Conservation (phyloP, 108 stramenopile species). For the Fistulifera pelliculosa region DNA sequence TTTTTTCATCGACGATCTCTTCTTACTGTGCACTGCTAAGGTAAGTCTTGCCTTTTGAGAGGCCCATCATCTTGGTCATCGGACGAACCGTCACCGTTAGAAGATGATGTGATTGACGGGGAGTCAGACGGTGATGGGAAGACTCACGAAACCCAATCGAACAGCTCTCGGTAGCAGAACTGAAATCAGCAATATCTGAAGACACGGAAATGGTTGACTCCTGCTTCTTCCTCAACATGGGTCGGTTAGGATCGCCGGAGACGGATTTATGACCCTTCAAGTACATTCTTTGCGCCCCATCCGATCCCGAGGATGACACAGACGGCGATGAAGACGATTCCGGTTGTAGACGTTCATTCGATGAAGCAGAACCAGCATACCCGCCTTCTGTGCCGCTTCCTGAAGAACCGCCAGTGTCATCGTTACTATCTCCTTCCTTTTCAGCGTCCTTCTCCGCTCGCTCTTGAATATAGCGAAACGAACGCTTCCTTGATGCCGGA, state of each 20-base stretch:
- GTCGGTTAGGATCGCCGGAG: neutral
- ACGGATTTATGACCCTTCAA: neutral
- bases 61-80: neutral
- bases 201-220: conserved; percentile 10
- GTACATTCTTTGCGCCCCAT: neutral
- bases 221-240: conserved; percentile 2
- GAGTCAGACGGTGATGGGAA: neutral
- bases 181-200: conserved; percentile 30
- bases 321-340: conserved; percentile 27
- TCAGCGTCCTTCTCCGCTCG: no score
- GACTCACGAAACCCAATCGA: no score
- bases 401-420: conserved; percentile 15
- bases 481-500: no score
- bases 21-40: neutral
- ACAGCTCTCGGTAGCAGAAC: conserved; percentile 9
- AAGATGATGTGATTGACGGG: neutral
- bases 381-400: conserved; percentile 44
- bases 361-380: conserved; percentile 40
- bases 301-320: conserved; percentile 23
- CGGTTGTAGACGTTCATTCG: conserved; percentile 16
- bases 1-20: neutral
- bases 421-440: conserved; percentile 5
- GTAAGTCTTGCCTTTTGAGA: no score
- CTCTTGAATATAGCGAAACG: no score
- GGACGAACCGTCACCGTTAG: neutral